These are phyloP conservation scores for Suillus cothurnatus DNA, from an alignment of 768 basidiomycete species.

Conservation along the genomic window DNA sequence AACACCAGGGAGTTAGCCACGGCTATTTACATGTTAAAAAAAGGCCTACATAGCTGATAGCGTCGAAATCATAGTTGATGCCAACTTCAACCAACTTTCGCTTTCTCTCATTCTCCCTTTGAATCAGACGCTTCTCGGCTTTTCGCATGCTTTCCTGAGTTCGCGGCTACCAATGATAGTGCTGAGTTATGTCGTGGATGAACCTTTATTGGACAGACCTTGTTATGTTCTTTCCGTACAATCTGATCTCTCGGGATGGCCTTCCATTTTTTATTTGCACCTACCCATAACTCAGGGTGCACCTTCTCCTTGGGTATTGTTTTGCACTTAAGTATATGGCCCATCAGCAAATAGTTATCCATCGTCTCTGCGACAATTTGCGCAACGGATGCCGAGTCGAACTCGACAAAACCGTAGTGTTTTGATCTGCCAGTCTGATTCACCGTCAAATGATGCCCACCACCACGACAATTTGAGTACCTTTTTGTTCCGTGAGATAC, in stretches of 20 bases:
- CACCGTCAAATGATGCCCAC: not conserved
- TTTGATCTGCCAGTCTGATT: constrained; percentile 90
- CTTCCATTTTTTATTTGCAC: constrained; percentile 93
- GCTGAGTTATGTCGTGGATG: not conserved
- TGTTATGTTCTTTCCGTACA: constrained; percentile 76
- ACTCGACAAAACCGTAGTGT: constrained; percentile 97
- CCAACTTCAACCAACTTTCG: constrained; percentile 78
- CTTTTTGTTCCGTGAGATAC: constrained; percentile 93
- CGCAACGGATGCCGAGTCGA: constrained; percentile 85
- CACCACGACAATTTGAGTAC: constrained; percentile 37
- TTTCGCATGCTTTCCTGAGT: constrained; percentile 68
- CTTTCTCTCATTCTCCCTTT: constrained; percentile 61
- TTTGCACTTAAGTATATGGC: constrained; percentile 91
- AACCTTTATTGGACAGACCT: constrained; percentile 49
- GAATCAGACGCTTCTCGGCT: constrained; percentile 65
- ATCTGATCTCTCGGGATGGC: constrained; percentile 73
- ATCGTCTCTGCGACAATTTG: constrained; percentile 97
- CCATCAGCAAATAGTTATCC: constrained; percentile 97
- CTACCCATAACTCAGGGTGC: constrained; percentile 94
- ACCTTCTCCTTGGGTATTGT: constrained; percentile 87
- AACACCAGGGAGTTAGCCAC: not conserved
- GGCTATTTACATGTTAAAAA: not conserved
- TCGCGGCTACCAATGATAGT: constrained; percentile 51
- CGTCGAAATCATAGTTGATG: constrained; percentile 84
- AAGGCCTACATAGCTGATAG: constrained; percentile 78